These are phyloP conservation scores for Calendula officinalis DNA, from an alignment of 129 eudicot species.

Conservation along the genomic window DNA sequence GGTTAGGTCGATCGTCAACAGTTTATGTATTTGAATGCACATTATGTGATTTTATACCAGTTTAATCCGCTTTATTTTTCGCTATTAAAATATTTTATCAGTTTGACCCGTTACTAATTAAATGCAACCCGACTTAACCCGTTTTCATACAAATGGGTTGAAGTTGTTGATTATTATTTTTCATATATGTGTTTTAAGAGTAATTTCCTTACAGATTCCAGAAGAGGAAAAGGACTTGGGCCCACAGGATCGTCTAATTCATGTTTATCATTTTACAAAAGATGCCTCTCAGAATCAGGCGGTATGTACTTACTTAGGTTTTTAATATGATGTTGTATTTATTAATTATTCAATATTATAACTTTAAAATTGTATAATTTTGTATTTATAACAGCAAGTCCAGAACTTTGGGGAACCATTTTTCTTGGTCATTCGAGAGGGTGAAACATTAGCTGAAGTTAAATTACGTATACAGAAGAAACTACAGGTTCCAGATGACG, in stretches of 20 bases:
- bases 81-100: no score
- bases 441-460: constrained; percentile 70
- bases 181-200: constrained; percentile 1
- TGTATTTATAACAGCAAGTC: constrained; percentile 42
- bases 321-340: background rate
- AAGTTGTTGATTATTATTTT: background rate
- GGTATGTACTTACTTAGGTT: constrained; percentile 20
- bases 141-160: no score
- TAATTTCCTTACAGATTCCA: constrained; percentile 55
- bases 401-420: constrained; percentile 88
- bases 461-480: constrained; percentile 76
- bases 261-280: constrained; percentile 74
- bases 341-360: background rate
- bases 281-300: constrained; percentile 65
- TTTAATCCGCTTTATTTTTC: background rate
- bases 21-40: no score
- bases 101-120: no score
- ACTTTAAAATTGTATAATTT: background rate
- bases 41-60: background rate
- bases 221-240: constrained; percentile 87
- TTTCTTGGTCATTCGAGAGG: constrained; percentile 75
- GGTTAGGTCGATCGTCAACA: background rate
- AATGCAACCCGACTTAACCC: no score
- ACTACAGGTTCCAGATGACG: constrained; percentile 84
- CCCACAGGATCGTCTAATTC: constrained; percentile 72